Evolutionary conservation across 2,329 filamentous ascomycete species (phyloP), one percentile per base, ranked within the genome.

Genomic region (Xenoacremonium recifei): DNA sequence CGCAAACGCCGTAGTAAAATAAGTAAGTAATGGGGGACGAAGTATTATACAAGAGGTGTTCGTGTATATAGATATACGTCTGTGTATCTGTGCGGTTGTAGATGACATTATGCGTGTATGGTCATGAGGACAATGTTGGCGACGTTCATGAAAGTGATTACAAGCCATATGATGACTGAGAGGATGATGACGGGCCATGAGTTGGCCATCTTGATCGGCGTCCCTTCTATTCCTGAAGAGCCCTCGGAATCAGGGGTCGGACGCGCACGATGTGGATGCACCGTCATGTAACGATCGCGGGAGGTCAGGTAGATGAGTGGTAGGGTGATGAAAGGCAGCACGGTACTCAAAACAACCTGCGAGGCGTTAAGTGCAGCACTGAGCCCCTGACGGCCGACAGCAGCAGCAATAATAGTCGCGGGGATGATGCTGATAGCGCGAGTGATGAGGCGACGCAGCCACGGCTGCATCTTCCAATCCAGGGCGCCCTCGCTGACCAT

Each of bases 281-380:
- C 85, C 9, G 80, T 87, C 89, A 95, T 95, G 65, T 85, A 93
- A 57, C 81, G 81, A 51, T 82, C 79, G 33, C 84, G 76, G 54
- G 85, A 88, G 1, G 89, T 95, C 57, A 95, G 95, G 67, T 87
- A 95, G 42, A 95, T 85, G 21, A 95, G 69, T 2, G 89, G 89
- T 1, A 88, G 87, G 1, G 80, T 82, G n/a, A 92, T 80, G 59
- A 95, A 91, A 0, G 89, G 89, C 38, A 95, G 63, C 12, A 90
- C 86, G 10, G 91, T 77, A 54, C 84, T 89, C 12, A 95, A 72
- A 0, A 80, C 85, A 6, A 95, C 88, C 64, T 95, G 89, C 4
- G 77, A 84, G 0, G 78, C 89, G 21, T 85, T 88, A 21, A 95
- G 69, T 0, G 89, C 87, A 5, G 76, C 75, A 33, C 82, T 81